These are phyloP conservation scores for Pseudogymnoascus sp. DNA, from an alignment of 2,329 filamentous ascomycete genomes.

Conservation along the genomic window DNA sequence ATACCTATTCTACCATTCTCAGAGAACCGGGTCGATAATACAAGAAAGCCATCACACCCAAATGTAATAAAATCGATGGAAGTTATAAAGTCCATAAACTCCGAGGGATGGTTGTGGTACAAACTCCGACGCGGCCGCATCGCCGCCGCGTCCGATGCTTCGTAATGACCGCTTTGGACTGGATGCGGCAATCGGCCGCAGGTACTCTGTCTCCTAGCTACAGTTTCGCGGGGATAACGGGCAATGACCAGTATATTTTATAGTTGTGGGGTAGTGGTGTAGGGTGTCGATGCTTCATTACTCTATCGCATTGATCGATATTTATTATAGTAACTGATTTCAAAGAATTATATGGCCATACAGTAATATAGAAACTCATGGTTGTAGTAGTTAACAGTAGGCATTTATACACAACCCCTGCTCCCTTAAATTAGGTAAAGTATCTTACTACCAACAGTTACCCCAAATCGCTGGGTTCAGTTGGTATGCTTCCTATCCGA, in stretches of 20 bases:
- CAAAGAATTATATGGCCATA: background rate
- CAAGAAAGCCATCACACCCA: no score
- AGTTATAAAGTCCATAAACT: background rate
- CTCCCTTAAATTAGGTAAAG: background rate
- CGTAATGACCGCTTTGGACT: background rate
- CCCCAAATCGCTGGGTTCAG: background rate
- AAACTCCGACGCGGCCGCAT: background rate
- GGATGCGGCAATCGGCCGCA: background rate
- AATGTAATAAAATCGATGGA: background rate
- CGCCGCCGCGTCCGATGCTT: background rate
- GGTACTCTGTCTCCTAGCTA: background rate
- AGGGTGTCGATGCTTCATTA: background rate
- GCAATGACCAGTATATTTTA: background rate
- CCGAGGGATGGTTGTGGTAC: background rate
- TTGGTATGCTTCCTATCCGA: slow-evolving; percentile 35
- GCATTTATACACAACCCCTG: background rate
- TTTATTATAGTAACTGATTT: background rate
- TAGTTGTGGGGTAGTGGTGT: background rate
- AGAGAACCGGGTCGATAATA: background rate
- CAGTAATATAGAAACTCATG: background rate
- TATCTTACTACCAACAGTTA: background rate
- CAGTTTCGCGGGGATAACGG: background rate
- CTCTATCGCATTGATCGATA: background rate
- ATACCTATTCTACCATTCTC: background rate
- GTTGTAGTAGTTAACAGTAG: background rate